Evolutionary conservation across 306 rosid species (phyloP).

Genomic region (Cucumis melo): DNA sequence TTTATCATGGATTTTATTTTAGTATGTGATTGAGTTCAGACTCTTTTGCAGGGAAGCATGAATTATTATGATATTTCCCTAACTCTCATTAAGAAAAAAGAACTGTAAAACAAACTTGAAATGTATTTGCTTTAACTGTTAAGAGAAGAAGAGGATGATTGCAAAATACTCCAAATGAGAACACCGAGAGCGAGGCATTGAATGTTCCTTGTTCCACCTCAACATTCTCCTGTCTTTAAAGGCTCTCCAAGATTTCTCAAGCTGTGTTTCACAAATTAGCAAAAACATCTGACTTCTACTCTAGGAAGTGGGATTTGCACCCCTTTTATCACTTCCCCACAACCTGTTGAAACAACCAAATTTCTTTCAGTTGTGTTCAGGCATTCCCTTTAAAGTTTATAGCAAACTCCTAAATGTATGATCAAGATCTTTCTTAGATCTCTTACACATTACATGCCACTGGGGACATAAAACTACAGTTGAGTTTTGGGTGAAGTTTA

Average conservation of each 20-base stretch:
- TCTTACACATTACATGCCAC: not conserved
- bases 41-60: not conserved
- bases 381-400: not conserved
- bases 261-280: not conserved
- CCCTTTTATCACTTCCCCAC: not conserved
- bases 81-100: not conserved
- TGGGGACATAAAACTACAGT: not conserved
- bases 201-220: not conserved
- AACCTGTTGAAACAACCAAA: not conserved
- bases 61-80: not conserved
- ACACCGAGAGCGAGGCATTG: too few relatives aligned
- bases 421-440: not conserved
- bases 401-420: not conserved
- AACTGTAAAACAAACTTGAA: not conserved
- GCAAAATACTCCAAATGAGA: not conserved
- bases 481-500: not conserved
- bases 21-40: not conserved
- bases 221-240: not conserved
- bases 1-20: not conserved
- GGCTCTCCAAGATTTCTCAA: not conserved
- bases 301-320: not conserved
- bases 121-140: not conserved
- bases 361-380: not conserved
- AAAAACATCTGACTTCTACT: not conserved
- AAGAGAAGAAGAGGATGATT: not conserved